These are phyloP conservation scores for Amanita pallidorosea DNA, from an alignment of 768 basidiomycete genomes.

Conservation along the genomic window DNA sequence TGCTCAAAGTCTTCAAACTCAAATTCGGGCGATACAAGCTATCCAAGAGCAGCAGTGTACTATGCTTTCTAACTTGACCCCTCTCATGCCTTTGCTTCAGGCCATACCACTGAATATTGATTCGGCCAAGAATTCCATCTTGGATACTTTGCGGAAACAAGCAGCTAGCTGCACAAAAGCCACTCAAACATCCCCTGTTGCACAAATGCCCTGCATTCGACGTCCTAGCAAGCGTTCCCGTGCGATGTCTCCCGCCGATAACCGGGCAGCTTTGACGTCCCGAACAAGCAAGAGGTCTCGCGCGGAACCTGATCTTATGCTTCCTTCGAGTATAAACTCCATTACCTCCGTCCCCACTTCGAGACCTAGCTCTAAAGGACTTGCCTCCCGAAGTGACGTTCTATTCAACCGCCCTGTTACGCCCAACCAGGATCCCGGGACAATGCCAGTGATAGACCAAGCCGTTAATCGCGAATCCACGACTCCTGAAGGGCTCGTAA, in stretches of 20 bases:
- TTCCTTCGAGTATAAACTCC: neutral
- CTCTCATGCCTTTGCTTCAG: slow-evolving; percentile 52
- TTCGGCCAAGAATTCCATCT: slow-evolving; percentile 21
- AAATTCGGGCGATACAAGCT: slow-evolving; percentile 44
- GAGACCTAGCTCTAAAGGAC: neutral
- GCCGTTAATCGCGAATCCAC: neutral
- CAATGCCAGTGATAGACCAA: neutral
- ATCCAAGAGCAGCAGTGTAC: slow-evolving; percentile 54
- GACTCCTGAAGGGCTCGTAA: neutral
- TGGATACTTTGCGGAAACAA: slow-evolving; percentile 18
- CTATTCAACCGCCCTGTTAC: neutral
- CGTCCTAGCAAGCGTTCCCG: slow-evolving; percentile 12
- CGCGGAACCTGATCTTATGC: neutral
- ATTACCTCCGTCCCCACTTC: neutral
- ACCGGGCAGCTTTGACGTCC: slow-evolving; percentile 3
- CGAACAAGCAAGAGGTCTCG: slow-evolving; percentile 9
- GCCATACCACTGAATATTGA: slow-evolving; percentile 49
- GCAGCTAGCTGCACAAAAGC: slow-evolving; percentile 4
- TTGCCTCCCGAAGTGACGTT: neutral
- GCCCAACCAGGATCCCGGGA: neutral
- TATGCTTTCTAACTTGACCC: slow-evolving; percentile 42
- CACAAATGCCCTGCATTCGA: neutral
- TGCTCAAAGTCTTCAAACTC: slow-evolving; percentile 36
- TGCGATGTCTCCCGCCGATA: slow-evolving; percentile 8
- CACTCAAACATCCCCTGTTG: neutral